These are phyloP conservation scores for Kluyveromyces sp. DNA, from an alignment of 1,139 yeast species.

Conservation along the genomic window DNA sequence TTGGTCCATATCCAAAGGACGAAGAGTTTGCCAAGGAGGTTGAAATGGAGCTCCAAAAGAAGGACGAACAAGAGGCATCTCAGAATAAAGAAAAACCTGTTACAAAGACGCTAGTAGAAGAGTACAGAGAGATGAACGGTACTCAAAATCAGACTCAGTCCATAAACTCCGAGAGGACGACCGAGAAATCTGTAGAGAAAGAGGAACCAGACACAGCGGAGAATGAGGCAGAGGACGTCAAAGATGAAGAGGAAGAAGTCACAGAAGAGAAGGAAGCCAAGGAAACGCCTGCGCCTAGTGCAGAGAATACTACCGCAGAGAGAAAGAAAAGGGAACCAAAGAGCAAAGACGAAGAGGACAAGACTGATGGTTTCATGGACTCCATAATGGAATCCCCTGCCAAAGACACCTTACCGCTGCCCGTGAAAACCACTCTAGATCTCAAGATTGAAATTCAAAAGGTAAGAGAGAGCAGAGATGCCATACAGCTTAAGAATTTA, in stretches of 20 bases:
- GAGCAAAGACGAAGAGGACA: constrained; percentile 7
- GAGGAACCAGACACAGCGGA: constrained; percentile 9
- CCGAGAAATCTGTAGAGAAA: constrained; percentile 7
- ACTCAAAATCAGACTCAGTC: constrained; percentile 1
- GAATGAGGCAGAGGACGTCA: constrained; percentile 7
- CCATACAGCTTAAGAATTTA: constrained; percentile 54
- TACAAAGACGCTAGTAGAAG: constrained; percentile 40
- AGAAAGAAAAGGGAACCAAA: constrained; percentile 32
- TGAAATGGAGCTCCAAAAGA: constrained; percentile 71
- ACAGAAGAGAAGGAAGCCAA: constrained; percentile 12
- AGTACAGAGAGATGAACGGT: constrained; percentile 38
- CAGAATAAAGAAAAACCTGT: constrained; percentile 19
- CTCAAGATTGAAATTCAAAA: constrained; percentile 68
- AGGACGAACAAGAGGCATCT: constrained; percentile 48
- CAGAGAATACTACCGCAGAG: constrained; percentile 12
- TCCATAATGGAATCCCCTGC: constrained; percentile 55
- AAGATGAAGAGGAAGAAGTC: constrained; percentile 7
- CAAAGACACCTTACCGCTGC: constrained; percentile 73
- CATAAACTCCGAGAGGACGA: constrained; percentile 6
- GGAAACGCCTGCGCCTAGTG: constrained; percentile 15
- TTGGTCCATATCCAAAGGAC: constrained; percentile 82
- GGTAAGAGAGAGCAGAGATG: constrained; percentile 75
- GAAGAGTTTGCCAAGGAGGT: constrained; percentile 79
- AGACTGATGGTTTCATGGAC: constrained; percentile 11
- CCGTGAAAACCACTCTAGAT: constrained; percentile 73